phyloP scores from a whole-genome alignment of 139 green algal genomes.

The Picochlorum sp. region DNA sequence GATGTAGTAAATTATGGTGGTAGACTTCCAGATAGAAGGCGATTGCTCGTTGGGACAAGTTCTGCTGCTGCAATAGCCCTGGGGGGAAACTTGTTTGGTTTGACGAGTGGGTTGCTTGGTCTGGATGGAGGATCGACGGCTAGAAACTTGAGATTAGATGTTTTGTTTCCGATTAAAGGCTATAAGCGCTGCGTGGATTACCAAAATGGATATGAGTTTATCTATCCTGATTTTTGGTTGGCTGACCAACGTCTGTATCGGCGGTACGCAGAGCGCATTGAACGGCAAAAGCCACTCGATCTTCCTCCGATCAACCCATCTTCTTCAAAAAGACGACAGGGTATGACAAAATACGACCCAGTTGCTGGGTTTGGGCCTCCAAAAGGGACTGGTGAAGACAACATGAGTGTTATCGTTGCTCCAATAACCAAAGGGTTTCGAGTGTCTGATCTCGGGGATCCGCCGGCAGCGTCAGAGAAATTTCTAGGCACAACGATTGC shows the following conservation, averaged over 20 bases:
- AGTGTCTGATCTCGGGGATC: slow-evolving; percentile 46
- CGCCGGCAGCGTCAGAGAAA: slow-evolving; percentile 34
- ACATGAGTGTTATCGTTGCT: slow-evolving; percentile 80
- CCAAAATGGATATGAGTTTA: slow-evolving; percentile 73
- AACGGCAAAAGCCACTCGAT: slow-evolving; percentile 54
- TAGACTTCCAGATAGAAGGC: slow-evolving; percentile 30
- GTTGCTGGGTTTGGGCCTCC: slow-evolving; percentile 73
- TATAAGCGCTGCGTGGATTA: slow-evolving; percentile 66
- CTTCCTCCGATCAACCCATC: slow-evolving; percentile 27
- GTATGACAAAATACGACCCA: slow-evolving; percentile 43
- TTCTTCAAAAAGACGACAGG: neutral
- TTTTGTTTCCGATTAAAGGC: slow-evolving; percentile 65
- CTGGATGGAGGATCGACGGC: slow-evolving; percentile 52
- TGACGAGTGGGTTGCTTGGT: slow-evolving; percentile 64
- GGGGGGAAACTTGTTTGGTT: slow-evolving; percentile 72
- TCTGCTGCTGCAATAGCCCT: slow-evolving; percentile 43
- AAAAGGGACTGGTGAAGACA: slow-evolving; percentile 77
- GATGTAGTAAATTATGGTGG: slow-evolving; percentile 46
- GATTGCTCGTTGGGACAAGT: slow-evolving; percentile 28
- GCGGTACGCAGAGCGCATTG: slow-evolving; percentile 55
- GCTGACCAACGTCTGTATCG: slow-evolving; percentile 71
- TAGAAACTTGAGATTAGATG: slow-evolving; percentile 45
- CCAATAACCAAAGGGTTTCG: slow-evolving; percentile 70
- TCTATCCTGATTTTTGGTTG: slow-evolving; percentile 75
- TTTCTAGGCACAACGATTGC: slow-evolving; percentile 58